Conservation (phyloP, 2,329 filamentous ascomycete genomes). For the Colletotrichum higginsianum region DNA sequence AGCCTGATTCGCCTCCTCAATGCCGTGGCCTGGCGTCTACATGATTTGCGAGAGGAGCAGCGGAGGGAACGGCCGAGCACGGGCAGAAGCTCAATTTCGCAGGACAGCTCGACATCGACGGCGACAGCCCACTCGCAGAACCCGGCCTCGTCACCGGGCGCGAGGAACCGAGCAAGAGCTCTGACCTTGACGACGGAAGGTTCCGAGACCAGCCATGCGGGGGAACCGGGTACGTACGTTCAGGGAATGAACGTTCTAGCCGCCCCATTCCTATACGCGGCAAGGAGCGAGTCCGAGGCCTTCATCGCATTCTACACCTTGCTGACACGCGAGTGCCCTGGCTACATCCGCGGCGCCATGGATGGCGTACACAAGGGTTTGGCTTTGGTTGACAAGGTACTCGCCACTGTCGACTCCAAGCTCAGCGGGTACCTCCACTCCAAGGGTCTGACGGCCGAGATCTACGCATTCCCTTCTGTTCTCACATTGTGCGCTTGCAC, state of each 20-base stretch:
- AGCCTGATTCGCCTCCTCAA: constrained; percentile 95
- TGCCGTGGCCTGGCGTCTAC: constrained; percentile 92
- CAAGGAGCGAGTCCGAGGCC: constrained; percentile 93
- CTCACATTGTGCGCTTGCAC: constrained; percentile 96
- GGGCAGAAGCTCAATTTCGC: constrained; percentile 52
- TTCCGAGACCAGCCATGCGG: constrained; percentile 62
- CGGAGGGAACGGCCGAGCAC: constrained; percentile 56
- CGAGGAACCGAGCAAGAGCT: constrained; percentile 68
- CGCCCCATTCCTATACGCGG: constrained; percentile 94
- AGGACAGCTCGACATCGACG: constrained; percentile 46
- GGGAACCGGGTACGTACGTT: constrained; percentile 88
- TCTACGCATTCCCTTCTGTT: constrained; percentile 97
- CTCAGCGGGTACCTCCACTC: constrained; percentile 86
- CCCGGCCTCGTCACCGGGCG: constrained; percentile 59
- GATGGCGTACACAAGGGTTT: constrained; percentile 96
- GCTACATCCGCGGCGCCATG: constrained; percentile 96
- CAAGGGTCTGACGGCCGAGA: constrained; percentile 91
- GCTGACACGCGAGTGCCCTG: constrained; percentile 89
- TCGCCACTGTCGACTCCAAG: constrained; percentile 92
- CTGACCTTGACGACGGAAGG: constrained; percentile 75
- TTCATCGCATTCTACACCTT: constrained; percentile 92
- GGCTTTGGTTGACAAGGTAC: constrained; percentile 90
- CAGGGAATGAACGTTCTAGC: constrained; percentile 99
- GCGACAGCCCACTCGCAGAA: constrained; percentile 56
- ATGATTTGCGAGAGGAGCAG: constrained; percentile 78